phyloP scores from a whole-genome alignment of 202 grass and related monocot genomes.

The Panicum hallii region DNA sequence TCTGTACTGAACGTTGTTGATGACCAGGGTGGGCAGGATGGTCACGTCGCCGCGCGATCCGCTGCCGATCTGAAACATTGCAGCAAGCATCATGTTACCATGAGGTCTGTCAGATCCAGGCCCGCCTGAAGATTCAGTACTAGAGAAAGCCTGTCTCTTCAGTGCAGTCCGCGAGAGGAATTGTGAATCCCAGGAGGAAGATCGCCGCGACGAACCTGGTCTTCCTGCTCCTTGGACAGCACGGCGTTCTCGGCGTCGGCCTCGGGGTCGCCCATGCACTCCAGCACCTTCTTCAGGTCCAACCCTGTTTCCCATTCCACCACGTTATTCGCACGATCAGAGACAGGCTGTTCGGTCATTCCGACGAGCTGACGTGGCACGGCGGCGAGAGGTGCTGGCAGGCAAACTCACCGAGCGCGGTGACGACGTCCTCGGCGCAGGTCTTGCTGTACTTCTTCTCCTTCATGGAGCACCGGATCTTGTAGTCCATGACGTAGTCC shows the following conservation, averaged over 20 bases:
- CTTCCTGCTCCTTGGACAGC: conserved; percentile 78
- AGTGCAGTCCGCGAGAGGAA: too few species aligned
- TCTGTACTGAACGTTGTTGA: conserved; percentile 96
- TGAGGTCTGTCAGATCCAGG: neutral
- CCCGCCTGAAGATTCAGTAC: neutral
- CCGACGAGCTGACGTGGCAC: too few species aligned
- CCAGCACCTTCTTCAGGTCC: conserved; percentile 63
- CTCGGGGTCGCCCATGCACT: conserved; percentile 88
- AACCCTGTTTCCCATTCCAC: conserved; percentile 33
- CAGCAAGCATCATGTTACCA: neutral
- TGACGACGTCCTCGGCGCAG: conserved; percentile 84
- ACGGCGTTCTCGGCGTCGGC: conserved; percentile 79
- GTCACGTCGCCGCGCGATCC: conserved; percentile 77
- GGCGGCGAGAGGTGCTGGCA: too few species aligned
- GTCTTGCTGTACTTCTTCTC: conserved; percentile 83
- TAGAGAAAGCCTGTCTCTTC: neutral
- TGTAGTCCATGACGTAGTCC: conserved; percentile 88
- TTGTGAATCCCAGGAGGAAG: neutral
- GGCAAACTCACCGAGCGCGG: conserved; percentile 47
- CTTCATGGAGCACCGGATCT: conserved; percentile 88
- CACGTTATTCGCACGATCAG: too few species aligned
- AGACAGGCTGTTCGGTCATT: too few species aligned
- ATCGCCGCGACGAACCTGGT: conserved; percentile 49
- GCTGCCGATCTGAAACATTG: conserved; percentile 59
- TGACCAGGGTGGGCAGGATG: conserved; percentile 86